Base-by-base conservation (phyloP, 2,329 filamentous ascomycete genomes). In the Alternaria tenuissima region DNA sequence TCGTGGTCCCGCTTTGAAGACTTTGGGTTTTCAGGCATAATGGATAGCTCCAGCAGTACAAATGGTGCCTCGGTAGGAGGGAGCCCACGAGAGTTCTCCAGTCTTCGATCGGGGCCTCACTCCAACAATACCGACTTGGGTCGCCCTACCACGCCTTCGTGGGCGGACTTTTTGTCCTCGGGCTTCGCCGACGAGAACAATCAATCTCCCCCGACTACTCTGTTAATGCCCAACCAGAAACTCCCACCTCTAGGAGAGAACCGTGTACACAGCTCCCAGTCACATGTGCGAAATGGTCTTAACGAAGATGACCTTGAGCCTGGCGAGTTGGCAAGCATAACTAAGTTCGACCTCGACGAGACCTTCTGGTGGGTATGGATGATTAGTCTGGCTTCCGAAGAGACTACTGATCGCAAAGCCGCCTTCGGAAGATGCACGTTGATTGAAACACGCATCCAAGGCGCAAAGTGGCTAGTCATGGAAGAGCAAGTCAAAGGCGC, bases 291-390 rank as follows among this genome's bases (percentile, higher is more conserved):
- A 26, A 70, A 90, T 43, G 86, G 88, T 59, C 81, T 92, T n/a
- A 85, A 85, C 14, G 88, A 91, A 24, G 83, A 92, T 26, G 83
- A 87, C 41, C 83, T 97, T 0, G 93, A 97, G 66, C 95, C 94
- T 0, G 95, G 93, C 52, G 95, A 99, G 83, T 85, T 99, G 58
- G 95, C 95, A 30, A 98, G 93, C 75, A 97, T 99, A 73, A 91
- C 87, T 24, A 86, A 86, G 38, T 87, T 98, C 58, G 90, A 95
- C 64, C 84, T 99, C 5, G 95, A 99, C 70, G 94, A 98, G 76
- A 91, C 93, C 1, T 99, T 99, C 78, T 99, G 95, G 95, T 98
- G 95, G 94, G 95, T 98, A 4, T 99, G 95, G 95, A 98, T 99
- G 85, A 96, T 89, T 69, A 98, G 94, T 83, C 82, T 99, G 72